These are phyloP conservation scores for Hyaloscypha finlandica DNA, from an alignment of 495 filamentous ascomycete species.

Conservation along the genomic window DNA sequence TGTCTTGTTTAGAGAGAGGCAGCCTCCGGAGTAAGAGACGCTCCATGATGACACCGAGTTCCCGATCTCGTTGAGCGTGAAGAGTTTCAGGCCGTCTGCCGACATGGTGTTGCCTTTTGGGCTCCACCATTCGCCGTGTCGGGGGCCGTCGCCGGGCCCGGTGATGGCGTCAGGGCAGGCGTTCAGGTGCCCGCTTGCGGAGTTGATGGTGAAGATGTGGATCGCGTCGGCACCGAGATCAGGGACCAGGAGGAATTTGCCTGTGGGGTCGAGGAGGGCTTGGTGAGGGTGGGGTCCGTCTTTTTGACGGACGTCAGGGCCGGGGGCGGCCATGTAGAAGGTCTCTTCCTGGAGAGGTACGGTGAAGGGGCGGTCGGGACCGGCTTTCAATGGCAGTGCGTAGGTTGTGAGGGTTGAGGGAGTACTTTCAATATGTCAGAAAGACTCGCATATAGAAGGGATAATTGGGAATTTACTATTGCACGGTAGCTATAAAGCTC, in stretches of 20 bases:
- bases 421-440: constrained; percentile 7
- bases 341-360: constrained; percentile 34
- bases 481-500: constrained; percentile 17
- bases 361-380: constrained; percentile 29
- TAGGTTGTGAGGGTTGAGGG: constrained; percentile 17
- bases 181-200: constrained; percentile 38
- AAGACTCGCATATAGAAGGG: background rate
- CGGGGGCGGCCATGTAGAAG: constrained; percentile 35
- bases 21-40: constrained; percentile 52
- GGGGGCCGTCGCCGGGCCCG: constrained; percentile 58
- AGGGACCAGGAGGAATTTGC: constrained; percentile 61
- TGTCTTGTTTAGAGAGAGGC: constrained; percentile 46
- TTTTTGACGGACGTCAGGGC: constrained; percentile 39
- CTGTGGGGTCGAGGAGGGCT: constrained; percentile 69
- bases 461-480: constrained; percentile 19
- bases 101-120: constrained; percentile 43
- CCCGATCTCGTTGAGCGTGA: constrained; percentile 61
- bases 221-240: constrained; percentile 73
- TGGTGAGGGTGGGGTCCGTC: constrained; percentile 67
- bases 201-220: constrained; percentile 58
- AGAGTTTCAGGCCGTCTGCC: constrained; percentile 49
- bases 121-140: constrained; percentile 63
- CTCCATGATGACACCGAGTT: constrained; percentile 58
- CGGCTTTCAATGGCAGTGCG: constrained; percentile 9
- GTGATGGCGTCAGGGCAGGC: constrained; percentile 37